Conservation (phyloP, 768 basidiomycete species). For the Boletus sp. region DNA sequence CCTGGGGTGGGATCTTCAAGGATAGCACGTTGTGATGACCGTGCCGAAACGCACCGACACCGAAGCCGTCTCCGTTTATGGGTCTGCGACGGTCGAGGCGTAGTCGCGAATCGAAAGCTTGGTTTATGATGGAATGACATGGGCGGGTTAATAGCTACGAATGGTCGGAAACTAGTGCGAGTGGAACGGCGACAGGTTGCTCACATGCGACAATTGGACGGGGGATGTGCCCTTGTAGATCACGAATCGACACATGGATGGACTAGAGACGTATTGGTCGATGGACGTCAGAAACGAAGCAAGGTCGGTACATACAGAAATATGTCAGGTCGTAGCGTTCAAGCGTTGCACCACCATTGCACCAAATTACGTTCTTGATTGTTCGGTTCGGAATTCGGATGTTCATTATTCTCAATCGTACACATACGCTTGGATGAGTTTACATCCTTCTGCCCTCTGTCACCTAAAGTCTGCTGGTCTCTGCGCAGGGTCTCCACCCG, state of each 20-base stretch:
- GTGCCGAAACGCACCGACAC: constrained; percentile 62
- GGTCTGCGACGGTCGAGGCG: constrained; percentile 76
- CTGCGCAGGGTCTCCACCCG: constrained; percentile 70
- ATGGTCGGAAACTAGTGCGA: constrained; percentile 1
- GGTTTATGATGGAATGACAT: constrained; percentile 94
- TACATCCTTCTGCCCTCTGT: constrained; percentile 1
- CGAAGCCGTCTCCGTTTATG: constrained; percentile 96
- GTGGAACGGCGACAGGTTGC: constrained; percentile 13
- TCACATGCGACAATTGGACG: constrained; percentile 84
- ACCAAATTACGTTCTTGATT: constrained; percentile 21
- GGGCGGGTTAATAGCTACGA: constrained; percentile 84
- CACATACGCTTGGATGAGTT: not conserved
- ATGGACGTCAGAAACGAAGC: not conserved
- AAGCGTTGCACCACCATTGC: constrained; percentile 11
- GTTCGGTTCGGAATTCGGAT: constrained; percentile 2
- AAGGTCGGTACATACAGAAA: not conserved
- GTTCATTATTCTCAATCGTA: not conserved
- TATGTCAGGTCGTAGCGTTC: not conserved
- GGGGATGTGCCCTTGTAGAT: constrained; percentile 96
- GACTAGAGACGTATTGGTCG: not conserved
- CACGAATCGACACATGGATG: constrained; percentile 79
- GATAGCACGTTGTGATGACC: not conserved
- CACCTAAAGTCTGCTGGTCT: constrained; percentile 81
- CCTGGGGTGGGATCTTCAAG: constrained; percentile 41
- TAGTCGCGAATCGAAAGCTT: constrained; percentile 92